Evolutionary conservation across 2,329 filamentous ascomycete genomes (phyloP), one percentile per base, ranked within the genome.

Genomic region (Fusarium buharicum): DNA sequence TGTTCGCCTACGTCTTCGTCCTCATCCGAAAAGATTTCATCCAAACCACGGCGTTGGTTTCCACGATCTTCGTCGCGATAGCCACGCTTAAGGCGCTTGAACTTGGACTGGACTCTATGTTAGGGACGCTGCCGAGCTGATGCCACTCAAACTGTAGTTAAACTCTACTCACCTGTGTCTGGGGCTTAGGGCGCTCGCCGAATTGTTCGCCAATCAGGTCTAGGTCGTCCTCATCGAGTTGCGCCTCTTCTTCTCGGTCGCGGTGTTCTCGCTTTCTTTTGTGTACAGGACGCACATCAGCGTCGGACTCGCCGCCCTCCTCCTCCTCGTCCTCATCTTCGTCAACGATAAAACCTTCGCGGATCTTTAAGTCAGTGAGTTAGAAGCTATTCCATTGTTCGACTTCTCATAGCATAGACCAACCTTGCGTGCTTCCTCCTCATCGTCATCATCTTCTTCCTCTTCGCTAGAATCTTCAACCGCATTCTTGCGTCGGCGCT

Each of bases 1-100:
- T 84, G 82, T 6, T 86, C 84, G 50, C 62, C 83, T 54, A 84
- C 86, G 16, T 90, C 87, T 50, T 96, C 93, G 61, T 98, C 94
- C 49, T 97, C 94, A 66, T 97, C 94, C 31, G 92, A 93, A 76
- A 99, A 99, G 66, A 99, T 98, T 68, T 97, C 90, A 67, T 93
- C 90, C 14, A 98, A 86, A 20, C 90, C 92, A 59, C 90, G 89
- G 36, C 87, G 84, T 64, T 88, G 84, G 66, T 80, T 81, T 22
- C 81, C 81, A 18, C 86, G 84, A 45, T 92, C 85, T 52, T 85
- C 86, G 63, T 90, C 89, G 59, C 90, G 86, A 66, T 94, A 92
- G 50, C 95, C 94, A 65, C 92, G 91, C 82, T 98, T 99, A 51
- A 99, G 86, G 36, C 95, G 91, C 78, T 99, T 99, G 82, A 96